Base-by-base conservation (phyloP, 1,139 yeast genomes). In the Hyphopichia fennica region DNA sequence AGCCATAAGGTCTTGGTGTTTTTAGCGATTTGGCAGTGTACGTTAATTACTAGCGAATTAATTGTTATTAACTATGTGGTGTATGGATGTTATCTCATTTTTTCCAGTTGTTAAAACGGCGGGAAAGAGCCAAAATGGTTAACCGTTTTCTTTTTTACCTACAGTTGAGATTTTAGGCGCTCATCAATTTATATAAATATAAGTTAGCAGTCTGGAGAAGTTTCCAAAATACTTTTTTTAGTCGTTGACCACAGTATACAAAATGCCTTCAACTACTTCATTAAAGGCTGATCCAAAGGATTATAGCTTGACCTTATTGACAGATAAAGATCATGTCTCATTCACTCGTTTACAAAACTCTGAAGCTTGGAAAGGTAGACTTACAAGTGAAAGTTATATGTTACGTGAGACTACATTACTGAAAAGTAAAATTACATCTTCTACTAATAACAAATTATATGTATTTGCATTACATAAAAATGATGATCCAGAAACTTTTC, bases 341-440 rank as follows among this genome's bases (percentile, higher is more conserved):
- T 72, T 63, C 54, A 73, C 96, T 11, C 56, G 78, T 31, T 31
- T 34, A 15, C 70, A 72, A 45, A 82, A 81, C 57, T 66, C 77
- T 3, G 65, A 45, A 2, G 62, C 73, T 3, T 86, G 93, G 93
- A 70, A 62, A 38, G 80, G 79, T 15, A 55, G 58, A 16, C 63
- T 81, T 34, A 60, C 76, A 1, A 43, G 51, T 2, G 72, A 76
- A 17, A 76, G 80, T 41, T 82, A 81, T 49, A 67, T 75, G 16
- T 65, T 65, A 13, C 63, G 87, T 53, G 87, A 82, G 52, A 45
- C 51, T 40, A 58, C 69, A 2, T 57, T 80, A 39, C 73, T 77
- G 0, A 57, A 62, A 40, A 57, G 75, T 17, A 67, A 61, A 37
- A 65, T 75, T 45, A 43, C 57, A 19, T 43, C 49, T 38, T 45